Evolutionary conservation across 1,284 basidiomycete genomes (phyloP).

Genomic region (Microstroma glucosiphilum): DNA sequence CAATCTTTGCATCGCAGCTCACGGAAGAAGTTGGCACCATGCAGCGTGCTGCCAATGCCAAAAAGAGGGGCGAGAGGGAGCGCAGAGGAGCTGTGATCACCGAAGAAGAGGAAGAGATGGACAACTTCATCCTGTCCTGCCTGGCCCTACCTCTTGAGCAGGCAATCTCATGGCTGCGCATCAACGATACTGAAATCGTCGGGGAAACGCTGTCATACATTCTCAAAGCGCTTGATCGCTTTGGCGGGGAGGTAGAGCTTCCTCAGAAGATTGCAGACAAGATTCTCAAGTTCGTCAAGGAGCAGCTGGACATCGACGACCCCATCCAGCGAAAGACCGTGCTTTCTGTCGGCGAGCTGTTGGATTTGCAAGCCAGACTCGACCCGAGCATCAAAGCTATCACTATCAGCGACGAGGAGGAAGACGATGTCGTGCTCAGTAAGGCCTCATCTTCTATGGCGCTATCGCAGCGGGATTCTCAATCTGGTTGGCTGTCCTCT

Average conservation of each 20-base stretch:
- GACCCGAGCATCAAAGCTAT: conserved; percentile 20
- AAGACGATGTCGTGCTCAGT: conserved; percentile 12
- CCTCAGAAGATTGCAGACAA: conserved; percentile 27
- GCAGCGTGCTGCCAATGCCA: conserved; percentile 23
- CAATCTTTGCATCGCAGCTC: conserved; percentile 43
- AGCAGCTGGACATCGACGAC: conserved; percentile 36
- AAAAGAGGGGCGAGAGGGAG: background rate
- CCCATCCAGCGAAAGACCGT: conserved; percentile 30
- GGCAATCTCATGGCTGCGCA: conserved; percentile 43
- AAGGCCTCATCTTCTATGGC: background rate
- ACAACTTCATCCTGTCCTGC: conserved; percentile 26
- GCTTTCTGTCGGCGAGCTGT: conserved; percentile 33
- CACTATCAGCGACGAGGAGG: conserved; percentile 28
- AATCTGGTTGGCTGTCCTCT: background rate
- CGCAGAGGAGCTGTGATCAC: background rate
- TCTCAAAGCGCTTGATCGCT: conserved; percentile 33
- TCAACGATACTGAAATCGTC: conserved; percentile 48
- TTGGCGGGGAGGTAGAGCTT: conserved; percentile 24
- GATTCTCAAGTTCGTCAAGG: conserved; percentile 38
- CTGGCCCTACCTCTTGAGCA: conserved; percentile 37
- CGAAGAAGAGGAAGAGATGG: conserved; percentile 16
- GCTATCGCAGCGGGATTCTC: background rate
- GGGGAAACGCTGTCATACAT: conserved; percentile 40
- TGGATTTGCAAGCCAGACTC: conserved; percentile 31
- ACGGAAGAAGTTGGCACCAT: conserved; percentile 35